Conservation (phyloP, 106 monocot genomes). For the Alisma plantagoaquatica region DNA sequence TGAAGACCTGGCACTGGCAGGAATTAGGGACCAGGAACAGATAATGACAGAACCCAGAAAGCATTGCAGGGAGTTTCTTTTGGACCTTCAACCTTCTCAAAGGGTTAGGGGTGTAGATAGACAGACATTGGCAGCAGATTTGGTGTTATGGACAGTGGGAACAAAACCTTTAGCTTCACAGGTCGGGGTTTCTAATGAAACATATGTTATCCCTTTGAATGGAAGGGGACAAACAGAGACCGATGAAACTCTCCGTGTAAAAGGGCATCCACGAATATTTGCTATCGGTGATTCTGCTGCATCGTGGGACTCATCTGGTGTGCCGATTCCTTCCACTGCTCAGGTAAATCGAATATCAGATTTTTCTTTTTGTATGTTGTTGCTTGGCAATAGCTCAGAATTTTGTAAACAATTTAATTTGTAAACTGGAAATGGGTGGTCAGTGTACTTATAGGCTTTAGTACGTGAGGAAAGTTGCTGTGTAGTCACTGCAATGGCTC, state of each 20-base stretch:
- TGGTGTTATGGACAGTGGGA: conserved; percentile 95
- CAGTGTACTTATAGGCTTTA: too few species aligned
- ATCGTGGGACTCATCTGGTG: conserved; percentile 67
- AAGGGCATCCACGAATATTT: conserved; percentile 87
- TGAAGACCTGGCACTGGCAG: conserved; percentile 22
- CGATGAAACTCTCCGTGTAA: conserved; percentile 89
- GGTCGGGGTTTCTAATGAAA: conserved; percentile 34
- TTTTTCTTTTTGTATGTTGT: conserved; percentile 1
- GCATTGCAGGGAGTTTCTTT: conserved; percentile 14
- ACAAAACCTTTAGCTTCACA: conserved; percentile 56
- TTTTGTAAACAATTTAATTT: neutral
- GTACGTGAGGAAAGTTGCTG: too few species aligned
- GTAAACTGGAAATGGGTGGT: too few species aligned
- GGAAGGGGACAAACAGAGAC: conserved; percentile 79
- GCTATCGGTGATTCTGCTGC: conserved; percentile 96
- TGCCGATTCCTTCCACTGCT: conserved; percentile 79
- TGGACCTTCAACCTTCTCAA: conserved; percentile 86
- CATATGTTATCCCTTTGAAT: conserved; percentile 45
- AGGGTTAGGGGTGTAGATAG: conserved; percentile 59
- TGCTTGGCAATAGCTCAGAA: neutral
- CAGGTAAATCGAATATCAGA: conserved; percentile 39
- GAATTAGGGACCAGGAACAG: neutral
- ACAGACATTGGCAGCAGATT: conserved; percentile 61
- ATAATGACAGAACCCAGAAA: conserved; percentile 12
- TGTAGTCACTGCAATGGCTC: too few species aligned